Evolutionary conservation across 768 basidiomycete genomes (phyloP).

Genomic region (Podaxis carcinomalis): DNA sequence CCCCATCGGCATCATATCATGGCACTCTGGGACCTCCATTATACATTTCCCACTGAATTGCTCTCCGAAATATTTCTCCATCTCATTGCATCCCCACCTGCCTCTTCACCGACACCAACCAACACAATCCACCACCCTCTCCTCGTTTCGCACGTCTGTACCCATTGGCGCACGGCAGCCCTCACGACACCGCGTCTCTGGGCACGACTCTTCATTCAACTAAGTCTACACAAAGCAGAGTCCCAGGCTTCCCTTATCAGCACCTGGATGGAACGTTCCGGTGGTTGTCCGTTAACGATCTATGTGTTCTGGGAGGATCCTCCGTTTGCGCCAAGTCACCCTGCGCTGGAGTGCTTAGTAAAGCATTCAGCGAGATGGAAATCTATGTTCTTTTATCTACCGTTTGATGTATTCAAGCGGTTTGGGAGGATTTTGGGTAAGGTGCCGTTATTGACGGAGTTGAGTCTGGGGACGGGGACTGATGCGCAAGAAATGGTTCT

Average conservation of each 20-base stretch:
- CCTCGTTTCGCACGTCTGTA: constrained; percentile 34
- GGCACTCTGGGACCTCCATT: constrained; percentile 8
- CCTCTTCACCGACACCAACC: constrained; percentile 24
- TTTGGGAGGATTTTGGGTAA: constrained; percentile 23
- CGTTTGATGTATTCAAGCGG: constrained; percentile 25
- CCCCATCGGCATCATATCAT: neutral
- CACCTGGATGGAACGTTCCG: constrained; percentile 30
- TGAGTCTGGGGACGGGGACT: constrained; percentile 30
- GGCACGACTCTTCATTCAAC: constrained; percentile 33
- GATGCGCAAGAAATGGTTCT: constrained; percentile 14
- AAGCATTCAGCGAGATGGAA: constrained; percentile 28
- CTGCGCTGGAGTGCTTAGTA: constrained; percentile 27
- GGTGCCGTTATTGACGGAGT: constrained; percentile 25
- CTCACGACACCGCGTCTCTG: constrained; percentile 35
- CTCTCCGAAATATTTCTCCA: constrained; percentile 40
- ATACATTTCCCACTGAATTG: constrained; percentile 31
- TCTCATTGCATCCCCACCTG: constrained; percentile 21
- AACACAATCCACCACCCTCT: constrained; percentile 36
- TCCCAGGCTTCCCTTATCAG: constrained; percentile 22
- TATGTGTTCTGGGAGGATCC: constrained; percentile 31
- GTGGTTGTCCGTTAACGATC: constrained; percentile 26
- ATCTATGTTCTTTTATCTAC: constrained; percentile 30
- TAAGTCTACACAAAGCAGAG: constrained; percentile 18
- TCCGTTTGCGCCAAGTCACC: constrained; percentile 22
- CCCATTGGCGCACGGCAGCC: constrained; percentile 35